Percentiles rank a stretch among this genome's conserved stretches.
phyloP scores from a whole-genome alignment of 345 rosid species.

The Noccaea bulbosa region DNA sequence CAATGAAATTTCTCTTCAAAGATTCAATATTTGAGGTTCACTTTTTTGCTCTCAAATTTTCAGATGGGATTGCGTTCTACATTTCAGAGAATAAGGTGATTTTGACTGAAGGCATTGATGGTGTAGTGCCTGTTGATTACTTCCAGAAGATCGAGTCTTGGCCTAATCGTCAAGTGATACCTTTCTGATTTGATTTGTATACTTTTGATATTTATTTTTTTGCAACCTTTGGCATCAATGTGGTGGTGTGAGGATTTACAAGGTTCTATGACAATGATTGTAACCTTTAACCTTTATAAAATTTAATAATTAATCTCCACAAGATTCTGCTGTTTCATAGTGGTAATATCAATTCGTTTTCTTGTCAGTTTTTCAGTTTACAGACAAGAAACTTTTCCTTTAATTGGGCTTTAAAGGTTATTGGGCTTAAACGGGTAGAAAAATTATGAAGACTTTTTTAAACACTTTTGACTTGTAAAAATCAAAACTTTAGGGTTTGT shows the following conservation, averaged over 20 bases:
- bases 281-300: not conserved
- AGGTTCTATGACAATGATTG: not conserved
- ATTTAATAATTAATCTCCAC: not conserved
- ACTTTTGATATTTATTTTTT: not conserved
- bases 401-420: not conserved
- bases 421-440: not conserved
- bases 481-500: constrained; percentile 31
- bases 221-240: not conserved
- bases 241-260: not conserved
- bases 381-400: not conserved
- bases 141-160: constrained; percentile 80
- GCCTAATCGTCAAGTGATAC: constrained; percentile 63
- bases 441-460: not conserved
- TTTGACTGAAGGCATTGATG: constrained; percentile 87
- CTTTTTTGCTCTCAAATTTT: not conserved
- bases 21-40: not conserved
- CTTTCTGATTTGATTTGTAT: constrained; percentile 41
- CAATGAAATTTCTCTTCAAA: not conserved
- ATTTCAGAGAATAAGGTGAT: constrained; percentile 88
- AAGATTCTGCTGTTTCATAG: not conserved
- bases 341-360: no score
- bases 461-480: not conserved
- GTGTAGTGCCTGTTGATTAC: constrained; percentile 70
- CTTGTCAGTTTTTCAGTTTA: no score
- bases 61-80: constrained; percentile 86